Percentiles rank a stretch among this genome's conserved stretches.
Evolutionary conservation across 148 eudicot genomes (phyloP).

Genomic region (Chenopodium quinoa): DNA sequence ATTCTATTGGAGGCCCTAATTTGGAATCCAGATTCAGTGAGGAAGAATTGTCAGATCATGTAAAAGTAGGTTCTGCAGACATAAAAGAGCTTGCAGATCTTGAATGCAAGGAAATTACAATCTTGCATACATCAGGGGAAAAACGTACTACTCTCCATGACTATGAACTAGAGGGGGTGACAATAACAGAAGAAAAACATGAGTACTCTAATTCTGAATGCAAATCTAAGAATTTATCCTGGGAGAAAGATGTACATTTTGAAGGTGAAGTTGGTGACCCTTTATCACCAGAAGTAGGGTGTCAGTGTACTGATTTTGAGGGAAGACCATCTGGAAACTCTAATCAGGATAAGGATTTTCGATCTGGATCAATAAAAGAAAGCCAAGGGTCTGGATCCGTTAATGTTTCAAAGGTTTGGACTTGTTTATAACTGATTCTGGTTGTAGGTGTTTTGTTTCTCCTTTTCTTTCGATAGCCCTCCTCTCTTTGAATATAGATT

Average conservation of each 20-base stretch:
- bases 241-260: not conserved
- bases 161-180: not conserved
- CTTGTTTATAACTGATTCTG: not conserved
- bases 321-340: not conserved
- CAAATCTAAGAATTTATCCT: not conserved
- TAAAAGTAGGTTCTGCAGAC: slow-evolving; percentile 10
- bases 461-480: not conserved
- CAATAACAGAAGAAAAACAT: not conserved
- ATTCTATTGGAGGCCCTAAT: slow-evolving; percentile 15
- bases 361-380: slow-evolving; percentile 1
- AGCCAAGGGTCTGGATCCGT: slow-evolving; percentile 20
- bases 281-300: not conserved
- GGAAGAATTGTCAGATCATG: not conserved
- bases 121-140: not conserved
- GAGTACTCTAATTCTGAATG: not conserved
- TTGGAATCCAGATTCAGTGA: slow-evolving; percentile 18
- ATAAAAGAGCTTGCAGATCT: not conserved
- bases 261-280: not conserved
- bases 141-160: not conserved
- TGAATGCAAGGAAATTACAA: not conserved
- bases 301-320: not conserved
- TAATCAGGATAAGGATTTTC: slow-evolving; percentile 2
- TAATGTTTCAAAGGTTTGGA: slow-evolving; percentile 33
- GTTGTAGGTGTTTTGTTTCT: not conserved
- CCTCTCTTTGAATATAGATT: too few species aligned